Evolutionary conservation across 768 basidiomycete species (phyloP).

Genomic region (Russula olivacea): DNA sequence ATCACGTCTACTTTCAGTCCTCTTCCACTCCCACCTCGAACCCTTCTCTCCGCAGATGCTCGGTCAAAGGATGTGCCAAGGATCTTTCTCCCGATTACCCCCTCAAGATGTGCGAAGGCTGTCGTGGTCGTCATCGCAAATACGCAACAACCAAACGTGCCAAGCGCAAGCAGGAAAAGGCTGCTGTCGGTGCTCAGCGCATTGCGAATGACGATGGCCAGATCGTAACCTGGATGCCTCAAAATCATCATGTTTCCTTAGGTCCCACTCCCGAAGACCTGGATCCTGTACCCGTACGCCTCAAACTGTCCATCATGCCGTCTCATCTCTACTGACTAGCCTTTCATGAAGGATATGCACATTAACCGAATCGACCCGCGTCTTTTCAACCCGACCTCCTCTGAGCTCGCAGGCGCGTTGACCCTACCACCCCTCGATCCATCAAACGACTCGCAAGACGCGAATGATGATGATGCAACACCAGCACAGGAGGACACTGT

Average conservation of each 20-base stretch:
- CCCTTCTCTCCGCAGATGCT: constrained; percentile 30
- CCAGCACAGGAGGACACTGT: background rate
- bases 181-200: constrained; percentile 28
- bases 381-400: constrained; percentile 34
- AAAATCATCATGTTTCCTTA: constrained; percentile 21
- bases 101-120: constrained; percentile 50
- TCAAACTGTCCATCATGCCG: background rate
- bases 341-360: constrained; percentile 14
- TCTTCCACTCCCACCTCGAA: background rate
- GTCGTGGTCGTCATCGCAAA: constrained; percentile 45
- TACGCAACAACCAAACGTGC: constrained; percentile 49
- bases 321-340: background rate
- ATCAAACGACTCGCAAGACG: constrained; percentile 3
- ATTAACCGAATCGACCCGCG: constrained; percentile 30
- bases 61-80: constrained; percentile 42
- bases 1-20: constrained; percentile 25
- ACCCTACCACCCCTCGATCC: constrained; percentile 32
- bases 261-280: constrained; percentile 10
- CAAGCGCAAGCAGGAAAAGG: constrained; percentile 48
- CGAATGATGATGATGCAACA: background rate
- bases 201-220: constrained; percentile 19
- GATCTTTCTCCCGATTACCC: constrained; percentile 30
- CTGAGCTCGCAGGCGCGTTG: constrained; percentile 46
- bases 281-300: constrained; percentile 9
- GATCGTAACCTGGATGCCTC: constrained; percentile 30